Percentiles rank a stretch among this genome's conserved stretches.
Evolutionary conservation across 140 eudicot species (phyloP).

Genomic region (Senecio squalidus): DNA sequence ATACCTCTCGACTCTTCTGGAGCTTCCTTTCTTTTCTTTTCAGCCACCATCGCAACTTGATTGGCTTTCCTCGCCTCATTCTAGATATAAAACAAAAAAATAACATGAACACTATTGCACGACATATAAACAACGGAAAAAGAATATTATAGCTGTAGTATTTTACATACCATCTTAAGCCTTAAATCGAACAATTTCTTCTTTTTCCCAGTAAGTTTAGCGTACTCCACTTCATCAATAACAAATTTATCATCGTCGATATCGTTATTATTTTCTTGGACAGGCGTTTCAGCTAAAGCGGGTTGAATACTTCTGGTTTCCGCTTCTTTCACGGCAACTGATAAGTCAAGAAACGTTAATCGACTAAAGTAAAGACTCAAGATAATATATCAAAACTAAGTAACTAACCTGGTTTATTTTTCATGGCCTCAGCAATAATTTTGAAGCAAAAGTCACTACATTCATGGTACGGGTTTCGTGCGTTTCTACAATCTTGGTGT

Average conservation of each 20-base stretch:
- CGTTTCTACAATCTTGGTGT: constrained; percentile 81
- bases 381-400: background rate
- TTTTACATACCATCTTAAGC: constrained; percentile 64
- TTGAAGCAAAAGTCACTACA: constrained; percentile 73
- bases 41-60: constrained; percentile 90
- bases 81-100: constrained; percentile 32
- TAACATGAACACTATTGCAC: background rate
- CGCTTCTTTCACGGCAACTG: constrained; percentile 27
- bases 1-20: constrained; percentile 82
- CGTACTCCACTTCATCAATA: constrained; percentile 37
- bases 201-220: constrained; percentile 73
- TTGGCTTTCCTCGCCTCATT: constrained; percentile 95
- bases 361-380: background rate
- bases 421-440: constrained; percentile 65
- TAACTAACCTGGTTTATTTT: constrained; percentile 39
- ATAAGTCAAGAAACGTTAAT: background rate
- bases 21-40: constrained; percentile 83
- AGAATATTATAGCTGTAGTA: background rate
- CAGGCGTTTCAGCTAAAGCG: constrained; percentile 11
- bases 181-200: constrained; percentile 72
- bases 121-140: background rate
- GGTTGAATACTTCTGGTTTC: constrained; percentile 17
- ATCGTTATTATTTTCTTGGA: constrained; percentile 32
- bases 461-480: constrained; percentile 68
- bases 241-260: constrained; percentile 31